phyloP scores from a whole-genome alignment of 2,329 filamentous ascomycete species.

The Curvularia eragrostidis region DNA sequence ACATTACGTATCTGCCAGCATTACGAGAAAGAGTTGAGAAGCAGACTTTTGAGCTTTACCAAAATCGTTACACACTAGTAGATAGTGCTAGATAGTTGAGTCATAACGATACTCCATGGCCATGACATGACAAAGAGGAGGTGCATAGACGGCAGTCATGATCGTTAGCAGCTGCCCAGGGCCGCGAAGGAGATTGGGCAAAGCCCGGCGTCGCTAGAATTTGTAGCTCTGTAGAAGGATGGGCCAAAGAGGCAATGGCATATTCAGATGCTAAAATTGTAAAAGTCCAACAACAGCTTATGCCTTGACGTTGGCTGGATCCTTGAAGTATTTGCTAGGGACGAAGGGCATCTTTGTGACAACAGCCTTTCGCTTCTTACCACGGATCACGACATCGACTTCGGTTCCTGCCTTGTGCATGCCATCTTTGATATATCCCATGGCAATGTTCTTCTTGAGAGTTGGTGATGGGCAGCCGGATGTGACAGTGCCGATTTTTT shows the following conservation, averaged over 20 bases:
- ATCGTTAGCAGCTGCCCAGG: not conserved
- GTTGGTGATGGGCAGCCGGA: constrained; percentile 90
- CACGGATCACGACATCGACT: constrained; percentile 77
- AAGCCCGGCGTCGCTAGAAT: not conserved
- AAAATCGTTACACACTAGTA: not conserved
- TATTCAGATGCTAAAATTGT: not conserved
- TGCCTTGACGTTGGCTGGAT: constrained; percentile 34
- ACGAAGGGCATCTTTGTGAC: constrained; percentile 92
- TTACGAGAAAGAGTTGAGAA: not conserved
- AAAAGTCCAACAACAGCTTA: constrained; percentile 10
- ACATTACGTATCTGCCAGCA: not conserved
- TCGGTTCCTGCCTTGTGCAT: constrained; percentile 85
- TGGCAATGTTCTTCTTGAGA: constrained; percentile 88
- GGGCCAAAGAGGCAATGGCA: not conserved
- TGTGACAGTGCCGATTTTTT: constrained; percentile 80
- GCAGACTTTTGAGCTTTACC: not conserved
- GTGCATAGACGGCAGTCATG: not conserved
- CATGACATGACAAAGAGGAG: not conserved
- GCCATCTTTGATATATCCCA: constrained; percentile 87
- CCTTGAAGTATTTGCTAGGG: constrained; percentile 73
- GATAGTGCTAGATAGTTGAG: not conserved
- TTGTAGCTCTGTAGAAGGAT: not conserved
- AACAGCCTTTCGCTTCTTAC: constrained; percentile 74
- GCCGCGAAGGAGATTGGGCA: not conserved
- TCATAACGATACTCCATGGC: not conserved